Percentiles rank a stretch among this genome's conserved stretches.
These are phyloP conservation scores for Cucurbita maxima DNA, from an alignment of 306 rosid species.

Conservation along the genomic window DNA sequence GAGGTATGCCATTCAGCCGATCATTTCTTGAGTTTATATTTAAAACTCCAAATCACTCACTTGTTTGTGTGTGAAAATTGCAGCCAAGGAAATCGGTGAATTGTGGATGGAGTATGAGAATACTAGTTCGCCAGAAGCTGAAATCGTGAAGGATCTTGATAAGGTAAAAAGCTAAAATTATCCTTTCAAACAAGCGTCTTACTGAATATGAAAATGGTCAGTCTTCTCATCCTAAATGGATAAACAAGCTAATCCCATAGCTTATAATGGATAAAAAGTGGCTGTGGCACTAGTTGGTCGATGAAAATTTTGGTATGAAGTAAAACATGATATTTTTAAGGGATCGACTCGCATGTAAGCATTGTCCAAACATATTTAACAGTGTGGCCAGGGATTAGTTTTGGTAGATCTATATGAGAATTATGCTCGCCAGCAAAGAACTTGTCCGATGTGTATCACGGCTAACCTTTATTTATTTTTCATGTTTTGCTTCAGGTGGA, in stretches of 20 bases:
- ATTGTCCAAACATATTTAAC: neutral
- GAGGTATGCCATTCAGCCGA: slow-evolving; percentile 29
- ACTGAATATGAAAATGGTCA: too few relatives aligned
- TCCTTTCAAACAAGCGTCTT: neutral
- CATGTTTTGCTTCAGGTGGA: slow-evolving; percentile 40
- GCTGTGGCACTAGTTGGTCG: neutral
- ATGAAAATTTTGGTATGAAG: neutral
- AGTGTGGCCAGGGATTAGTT: neutral
- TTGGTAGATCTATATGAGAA: neutral
- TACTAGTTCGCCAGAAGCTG: slow-evolving; percentile 69
- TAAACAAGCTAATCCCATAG: neutral
- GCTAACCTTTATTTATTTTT: neutral
- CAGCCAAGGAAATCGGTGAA: slow-evolving; percentile 69
- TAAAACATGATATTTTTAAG: neutral
- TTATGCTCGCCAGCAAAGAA: neutral
- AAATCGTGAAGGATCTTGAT: slow-evolving; percentile 86
- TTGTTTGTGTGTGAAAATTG: neutral
- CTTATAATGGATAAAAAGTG: neutral
- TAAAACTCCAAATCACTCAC: too few relatives aligned
- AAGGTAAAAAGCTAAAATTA: slow-evolving; percentile 27
- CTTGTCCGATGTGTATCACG: too few relatives aligned
- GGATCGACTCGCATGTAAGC: neutral
- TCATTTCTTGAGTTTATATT: neutral
- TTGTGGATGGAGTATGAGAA: slow-evolving; percentile 80
- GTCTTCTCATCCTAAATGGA: too few relatives aligned